Conservation (phyloP, 495 filamentous ascomycete species). For the Neurospora sp. region DNA sequence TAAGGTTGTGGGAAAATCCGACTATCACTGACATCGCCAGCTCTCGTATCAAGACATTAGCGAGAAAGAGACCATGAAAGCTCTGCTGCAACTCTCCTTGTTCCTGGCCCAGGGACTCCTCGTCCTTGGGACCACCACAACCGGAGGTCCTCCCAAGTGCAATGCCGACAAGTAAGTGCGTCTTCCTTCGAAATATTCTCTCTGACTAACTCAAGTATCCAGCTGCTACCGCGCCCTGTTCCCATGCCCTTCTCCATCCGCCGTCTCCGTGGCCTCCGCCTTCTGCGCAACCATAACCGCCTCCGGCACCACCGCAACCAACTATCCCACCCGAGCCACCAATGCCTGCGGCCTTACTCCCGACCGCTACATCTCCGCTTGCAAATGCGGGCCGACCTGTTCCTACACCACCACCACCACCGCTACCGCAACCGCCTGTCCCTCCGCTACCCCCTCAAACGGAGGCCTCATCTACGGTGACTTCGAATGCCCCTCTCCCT, state of each 20-base stretch:
- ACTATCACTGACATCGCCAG: not conserved
- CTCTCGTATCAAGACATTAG: not conserved
- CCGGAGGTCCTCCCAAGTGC: not conserved
- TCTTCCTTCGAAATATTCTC: too few species aligned
- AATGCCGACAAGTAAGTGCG: not conserved
- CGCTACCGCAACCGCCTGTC: slow-evolving; percentile 3
- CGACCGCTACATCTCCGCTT: slow-evolving; percentile 14
- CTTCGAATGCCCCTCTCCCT: slow-evolving; percentile 11
- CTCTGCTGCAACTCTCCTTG: not conserved
- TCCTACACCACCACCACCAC: not conserved
- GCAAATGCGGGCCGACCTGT: slow-evolving; percentile 12
- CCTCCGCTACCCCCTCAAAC: not conserved
- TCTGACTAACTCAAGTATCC: not conserved
- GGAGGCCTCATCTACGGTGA: slow-evolving; percentile 11
- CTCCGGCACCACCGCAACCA: slow-evolving; percentile 9
- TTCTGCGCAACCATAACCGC: slow-evolving; percentile 15
- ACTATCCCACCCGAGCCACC: slow-evolving; percentile 13
- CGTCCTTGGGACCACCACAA: not conserved
- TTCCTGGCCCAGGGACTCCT: not conserved
- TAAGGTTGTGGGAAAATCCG: too few species aligned
- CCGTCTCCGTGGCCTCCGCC: slow-evolving; percentile 6
- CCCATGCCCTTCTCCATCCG: slow-evolving; percentile 9
- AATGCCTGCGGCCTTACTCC: slow-evolving; percentile 8
- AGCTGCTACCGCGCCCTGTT: slow-evolving; percentile 16
- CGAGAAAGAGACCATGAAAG: not conserved